Conservation (phyloP, 495 filamentous ascomycete species). For the Aspergillus affinis region DNA sequence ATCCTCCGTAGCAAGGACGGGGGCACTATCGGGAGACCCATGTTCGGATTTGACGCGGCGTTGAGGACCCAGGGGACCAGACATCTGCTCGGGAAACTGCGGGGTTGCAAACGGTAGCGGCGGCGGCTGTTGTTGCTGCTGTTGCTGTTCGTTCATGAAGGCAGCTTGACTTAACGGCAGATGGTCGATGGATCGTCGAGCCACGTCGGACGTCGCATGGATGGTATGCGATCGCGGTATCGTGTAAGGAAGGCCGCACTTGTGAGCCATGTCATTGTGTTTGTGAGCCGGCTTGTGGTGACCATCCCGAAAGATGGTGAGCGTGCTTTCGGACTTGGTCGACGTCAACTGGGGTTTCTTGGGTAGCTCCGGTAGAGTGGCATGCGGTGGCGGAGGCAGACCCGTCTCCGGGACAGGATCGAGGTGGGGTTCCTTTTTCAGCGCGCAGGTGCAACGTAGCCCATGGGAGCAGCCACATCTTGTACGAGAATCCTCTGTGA, state of each 20-base stretch:
- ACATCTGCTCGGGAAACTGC: slow-evolving; percentile 30
- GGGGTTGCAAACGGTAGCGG: slow-evolving; percentile 28
- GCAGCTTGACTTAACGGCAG: slow-evolving; percentile 52
- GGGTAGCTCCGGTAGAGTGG: slow-evolving; percentile 49
- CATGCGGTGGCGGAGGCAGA: slow-evolving; percentile 40
- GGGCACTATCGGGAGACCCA: slow-evolving; percentile 63
- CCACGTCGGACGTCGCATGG: slow-evolving; percentile 56
- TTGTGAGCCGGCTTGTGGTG: slow-evolving; percentile 93
- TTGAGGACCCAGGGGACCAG: slow-evolving; percentile 45
- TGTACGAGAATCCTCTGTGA: slow-evolving; percentile 59
- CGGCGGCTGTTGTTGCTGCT: not conserved
- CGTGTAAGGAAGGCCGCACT: slow-evolving; percentile 78
- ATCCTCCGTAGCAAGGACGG: slow-evolving; percentile 55
- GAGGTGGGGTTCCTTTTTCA: slow-evolving; percentile 84
- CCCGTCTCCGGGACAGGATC: slow-evolving; percentile 69
- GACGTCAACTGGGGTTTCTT: slow-evolving; percentile 74
- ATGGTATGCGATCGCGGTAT: slow-evolving; percentile 72
- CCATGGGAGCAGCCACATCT: slow-evolving; percentile 88
- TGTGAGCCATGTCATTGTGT: slow-evolving; percentile 81
- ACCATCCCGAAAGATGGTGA: slow-evolving; percentile 87
- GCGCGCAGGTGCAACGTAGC: slow-evolving; percentile 83
- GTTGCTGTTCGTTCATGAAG: slow-evolving; percentile 32
- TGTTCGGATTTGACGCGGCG: slow-evolving; percentile 68
- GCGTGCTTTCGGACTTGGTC: slow-evolving; percentile 75
- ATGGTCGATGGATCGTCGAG: slow-evolving; percentile 70